Conservation (phyloP, 257 asterid genomes). For the Anisodus acutangulus region DNA sequence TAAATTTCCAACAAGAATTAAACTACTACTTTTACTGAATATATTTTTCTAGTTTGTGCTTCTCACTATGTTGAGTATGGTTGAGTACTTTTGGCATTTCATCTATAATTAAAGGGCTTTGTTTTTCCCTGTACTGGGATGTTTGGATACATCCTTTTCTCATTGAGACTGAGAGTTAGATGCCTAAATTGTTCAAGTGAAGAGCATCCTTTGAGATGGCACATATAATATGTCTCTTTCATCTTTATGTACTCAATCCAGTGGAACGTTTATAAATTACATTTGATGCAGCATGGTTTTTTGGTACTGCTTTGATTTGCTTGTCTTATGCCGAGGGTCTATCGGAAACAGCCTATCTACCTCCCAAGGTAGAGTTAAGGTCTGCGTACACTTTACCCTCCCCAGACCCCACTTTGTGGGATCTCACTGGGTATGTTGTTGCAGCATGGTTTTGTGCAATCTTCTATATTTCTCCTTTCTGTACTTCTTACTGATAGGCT, state of each 20-base stretch:
- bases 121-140: neutral
- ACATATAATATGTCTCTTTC: neutral
- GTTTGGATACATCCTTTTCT: neutral
- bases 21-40: neutral
- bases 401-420: too few relatives aligned
- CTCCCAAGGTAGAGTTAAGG: too few relatives aligned
- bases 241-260: neutral
- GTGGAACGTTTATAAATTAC: neutral
- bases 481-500: neutral
- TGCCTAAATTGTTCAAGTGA: neutral
- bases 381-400: too few relatives aligned
- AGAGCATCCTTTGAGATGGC: too few relatives aligned
- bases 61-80: neutral
- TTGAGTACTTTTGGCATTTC: neutral
- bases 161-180: neutral
- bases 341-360: too few relatives aligned
- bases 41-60: constrained; percentile 19
- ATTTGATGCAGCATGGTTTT: neutral
- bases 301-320: too few relatives aligned
- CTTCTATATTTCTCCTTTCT: neutral
- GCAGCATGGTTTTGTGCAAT: neutral
- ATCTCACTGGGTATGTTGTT: too few relatives aligned
- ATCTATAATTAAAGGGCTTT: neutral
- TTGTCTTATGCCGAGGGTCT: too few relatives aligned
- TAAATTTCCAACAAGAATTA: too few relatives aligned